Evolutionary conservation across 495 filamentous ascomycete species (phyloP), one percentile per base, ranked within the genome.

Genomic region (Xylaria castorea): DNA sequence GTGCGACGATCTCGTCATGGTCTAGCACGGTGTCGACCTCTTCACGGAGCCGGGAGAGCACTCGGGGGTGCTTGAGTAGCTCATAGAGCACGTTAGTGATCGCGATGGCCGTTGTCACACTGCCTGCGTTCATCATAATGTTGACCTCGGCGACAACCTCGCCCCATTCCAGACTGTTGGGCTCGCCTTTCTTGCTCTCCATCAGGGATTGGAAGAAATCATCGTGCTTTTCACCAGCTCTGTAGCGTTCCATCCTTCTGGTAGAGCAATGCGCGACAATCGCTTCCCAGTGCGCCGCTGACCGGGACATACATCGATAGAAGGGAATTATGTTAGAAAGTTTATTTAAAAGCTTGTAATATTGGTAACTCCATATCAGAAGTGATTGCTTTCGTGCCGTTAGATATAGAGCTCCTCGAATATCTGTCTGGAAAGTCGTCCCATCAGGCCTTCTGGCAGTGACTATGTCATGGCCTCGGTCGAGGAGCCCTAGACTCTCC

Each of bases 201-300:
- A 89, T 86, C n/a, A 89, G 72, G 3, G 83, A 81, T 42, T 81
- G 76, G 80, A 89, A 89, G 77, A 90, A 89, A 71, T 89, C 87
- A 42, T 89, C 86, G 0, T 89, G 81, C 66, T 84, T 82, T 66
- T 89, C 87, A 32, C 87, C 87, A n/a, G 76, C 77, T 12, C 83
- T 78, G 74, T 88, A 86, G 16, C 83, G 80, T 2, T 75, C 75
- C 5, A 85, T 76, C 18, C 85, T 78, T 64, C 83, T 55, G 34
- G 60, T 80, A 25, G 77, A 79, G 5, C 79, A 82, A 32, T 74
- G 71, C 5, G 78, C 81, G 46, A 86, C 83, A 65, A 88, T 87
- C 42, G 71, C 79, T 50, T 81, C 73, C 75, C 77, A 85, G 40
- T 73, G 68, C 20, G 38, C 57, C 6, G 57, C 57, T 36, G 57